A percentile compares a stretch with the other conserved stretches of the same genome.
phyloP scores from a whole-genome alignment of 345 rosid species.

The Hibiscus tridactylites region DNA sequence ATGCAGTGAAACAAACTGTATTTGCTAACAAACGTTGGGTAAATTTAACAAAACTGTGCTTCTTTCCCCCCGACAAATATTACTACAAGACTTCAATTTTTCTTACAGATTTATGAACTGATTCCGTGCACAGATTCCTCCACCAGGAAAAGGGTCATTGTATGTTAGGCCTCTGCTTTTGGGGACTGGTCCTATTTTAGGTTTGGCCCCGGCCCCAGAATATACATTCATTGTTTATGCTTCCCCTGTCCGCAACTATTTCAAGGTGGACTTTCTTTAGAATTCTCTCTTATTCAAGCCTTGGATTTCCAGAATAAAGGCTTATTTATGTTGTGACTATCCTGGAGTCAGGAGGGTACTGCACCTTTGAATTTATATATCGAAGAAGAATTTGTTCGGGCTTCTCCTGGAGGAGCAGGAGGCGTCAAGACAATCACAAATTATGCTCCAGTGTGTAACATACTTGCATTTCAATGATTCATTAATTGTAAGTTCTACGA shows the following conservation, averaged over 20 bases:
- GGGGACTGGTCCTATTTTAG: constrained; percentile 68
- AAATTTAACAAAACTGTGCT: background rate
- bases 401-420: constrained; percentile 60
- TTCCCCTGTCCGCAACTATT: constrained; percentile 78
- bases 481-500: background rate
- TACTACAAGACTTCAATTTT: background rate
- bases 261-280: constrained; percentile 36
- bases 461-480: constrained; percentile 5
- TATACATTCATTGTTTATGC: constrained; percentile 61
- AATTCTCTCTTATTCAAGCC: background rate
- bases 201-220: constrained; percentile 68
- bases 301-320: background rate
- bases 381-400: constrained; percentile 55
- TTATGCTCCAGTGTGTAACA: constrained; percentile 61
- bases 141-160: constrained; percentile 68
- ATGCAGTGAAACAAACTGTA: constrained; percentile 62
- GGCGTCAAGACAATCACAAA: constrained; percentile 56
- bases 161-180: constrained; percentile 79
- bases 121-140: constrained; percentile 56
- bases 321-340: background rate
- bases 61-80: background rate
- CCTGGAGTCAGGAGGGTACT: constrained; percentile 39
- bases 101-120: background rate
- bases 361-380: constrained; percentile 48
- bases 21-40: constrained; percentile 85